Percentiles rank a stretch among this genome's conserved stretches.
These are phyloP conservation scores for Ogataea methanolica DNA, from an alignment of 805 yeast species.

Conservation along the genomic window DNA sequence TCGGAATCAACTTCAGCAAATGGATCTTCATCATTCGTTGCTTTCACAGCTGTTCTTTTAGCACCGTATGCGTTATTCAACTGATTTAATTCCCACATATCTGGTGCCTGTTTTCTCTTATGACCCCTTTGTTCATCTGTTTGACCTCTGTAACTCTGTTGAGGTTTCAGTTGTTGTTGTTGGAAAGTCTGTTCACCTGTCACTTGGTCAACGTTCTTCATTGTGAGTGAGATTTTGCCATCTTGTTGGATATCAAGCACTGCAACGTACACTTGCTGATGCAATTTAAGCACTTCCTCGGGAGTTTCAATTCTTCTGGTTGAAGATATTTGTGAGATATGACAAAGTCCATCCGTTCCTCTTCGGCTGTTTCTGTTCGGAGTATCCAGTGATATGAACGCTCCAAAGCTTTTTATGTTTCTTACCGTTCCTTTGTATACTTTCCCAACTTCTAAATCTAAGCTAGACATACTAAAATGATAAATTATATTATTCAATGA, in stretches of 20 bases:
- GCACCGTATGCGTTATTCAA: constrained; percentile 39
- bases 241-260: constrained; percentile 39
- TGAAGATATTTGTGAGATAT: constrained; percentile 60
- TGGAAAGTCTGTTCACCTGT: constrained; percentile 40
- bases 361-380: constrained; percentile 22
- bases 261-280: constrained; percentile 64
- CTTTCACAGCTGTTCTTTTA: constrained; percentile 11
- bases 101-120: constrained; percentile 71
- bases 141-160: background rate
- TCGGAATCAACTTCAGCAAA: constrained; percentile 26
- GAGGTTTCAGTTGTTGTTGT: background rate
- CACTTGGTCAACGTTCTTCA: constrained; percentile 69
- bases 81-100: constrained; percentile 86
- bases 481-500: too few relatives aligned
- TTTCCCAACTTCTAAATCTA: constrained; percentile 35
- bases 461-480: constrained; percentile 15
- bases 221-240: constrained; percentile 54
- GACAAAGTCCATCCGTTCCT: constrained; percentile 61
- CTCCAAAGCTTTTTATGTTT: constrained; percentile 67
- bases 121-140: constrained; percentile 16
- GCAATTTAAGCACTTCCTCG: constrained; percentile 47
- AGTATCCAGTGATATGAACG: constrained; percentile 55
- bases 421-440: constrained; percentile 60
- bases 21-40: constrained; percentile 25
- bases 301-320: constrained; percentile 51